These are phyloP conservation scores for Lentinus polychrous DNA, from an alignment of 1,284 basidiomycete species.

Conservation along the genomic window DNA sequence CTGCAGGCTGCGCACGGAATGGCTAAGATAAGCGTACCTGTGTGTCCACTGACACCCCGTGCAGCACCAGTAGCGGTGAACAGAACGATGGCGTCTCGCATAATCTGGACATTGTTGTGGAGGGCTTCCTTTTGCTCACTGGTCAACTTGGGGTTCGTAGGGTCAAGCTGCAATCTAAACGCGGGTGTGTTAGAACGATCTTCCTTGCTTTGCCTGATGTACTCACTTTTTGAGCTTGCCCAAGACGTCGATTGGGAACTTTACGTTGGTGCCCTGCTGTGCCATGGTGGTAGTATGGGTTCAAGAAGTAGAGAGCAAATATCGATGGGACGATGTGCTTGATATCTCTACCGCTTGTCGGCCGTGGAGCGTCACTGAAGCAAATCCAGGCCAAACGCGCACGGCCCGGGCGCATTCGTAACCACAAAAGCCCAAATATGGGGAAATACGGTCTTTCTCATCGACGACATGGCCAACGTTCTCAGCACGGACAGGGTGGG, in stretches of 20 bases:
- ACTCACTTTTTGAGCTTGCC: constrained; percentile 59
- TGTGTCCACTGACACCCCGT: constrained; percentile 78
- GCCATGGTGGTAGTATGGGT: constrained; percentile 5
- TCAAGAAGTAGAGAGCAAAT: background rate
- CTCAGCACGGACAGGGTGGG: background rate
- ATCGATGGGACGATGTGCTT: constrained; percentile 1
- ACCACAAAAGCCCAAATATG: background rate
- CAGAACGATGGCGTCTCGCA: constrained; percentile 76
- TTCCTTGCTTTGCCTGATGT: constrained; percentile 2
- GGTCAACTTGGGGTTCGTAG: constrained; percentile 53
- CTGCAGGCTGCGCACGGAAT: background rate
- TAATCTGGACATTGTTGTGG: constrained; percentile 63
- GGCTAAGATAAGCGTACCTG: constrained; percentile 36
- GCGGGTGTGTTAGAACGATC: constrained; percentile 7
- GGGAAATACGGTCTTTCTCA: background rate
- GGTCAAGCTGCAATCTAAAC: constrained; percentile 62
- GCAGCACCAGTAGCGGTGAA: constrained; percentile 80
- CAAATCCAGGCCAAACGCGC: background rate
- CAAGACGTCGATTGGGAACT: constrained; percentile 71
- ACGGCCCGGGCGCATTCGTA: constrained; percentile 2
- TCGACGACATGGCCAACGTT: background rate
- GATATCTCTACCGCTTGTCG: background rate
- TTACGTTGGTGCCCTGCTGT: constrained; percentile 31
- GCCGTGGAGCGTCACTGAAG: background rate
- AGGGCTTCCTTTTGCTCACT: constrained; percentile 53